Percentiles rank a stretch among this genome's conserved stretches.
These are phyloP conservation scores for Coemansia sp. DNA, from an alignment of 192 early-diverging fungal genomes.

Conservation along the genomic window DNA sequence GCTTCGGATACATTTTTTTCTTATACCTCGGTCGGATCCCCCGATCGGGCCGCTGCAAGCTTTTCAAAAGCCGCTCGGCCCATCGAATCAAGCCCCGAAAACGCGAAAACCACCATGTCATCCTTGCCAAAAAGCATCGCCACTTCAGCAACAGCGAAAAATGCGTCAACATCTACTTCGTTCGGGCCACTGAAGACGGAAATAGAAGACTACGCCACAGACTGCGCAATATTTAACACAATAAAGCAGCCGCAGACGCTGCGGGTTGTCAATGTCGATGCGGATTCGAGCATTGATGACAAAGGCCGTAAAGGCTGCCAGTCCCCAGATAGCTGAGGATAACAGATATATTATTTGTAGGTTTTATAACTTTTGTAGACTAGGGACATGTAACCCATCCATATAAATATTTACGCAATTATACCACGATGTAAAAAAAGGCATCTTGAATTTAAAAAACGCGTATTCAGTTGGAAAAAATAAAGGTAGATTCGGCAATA, in stretches of 20 bases:
- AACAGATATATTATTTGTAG: not conserved
- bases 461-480: too few species aligned
- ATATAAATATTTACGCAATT: too few species aligned
- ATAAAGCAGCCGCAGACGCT: conserved; percentile 15
- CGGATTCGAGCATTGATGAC: not conserved
- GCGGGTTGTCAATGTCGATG: conserved; percentile 12
- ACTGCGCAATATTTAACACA: conserved; percentile 11
- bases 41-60: not conserved
- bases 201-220: not conserved
- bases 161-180: not conserved
- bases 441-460: too few species aligned
- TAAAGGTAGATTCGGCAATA: not conserved
- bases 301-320: not conserved
- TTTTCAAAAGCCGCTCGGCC: too few species aligned
- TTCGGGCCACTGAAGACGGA: not conserved
- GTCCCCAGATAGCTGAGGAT: not conserved
- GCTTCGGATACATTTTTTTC: not conserved
- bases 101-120: not conserved
- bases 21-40: not conserved
- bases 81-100: not conserved
- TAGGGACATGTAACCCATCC: too few species aligned
- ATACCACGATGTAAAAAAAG: too few species aligned
- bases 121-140: not conserved
- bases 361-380: too few species aligned
- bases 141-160: not conserved